These are phyloP conservation scores for Leccinum glutinopallens DNA, from an alignment of 1,284 basidiomycete genomes.

Conservation along the genomic window DNA sequence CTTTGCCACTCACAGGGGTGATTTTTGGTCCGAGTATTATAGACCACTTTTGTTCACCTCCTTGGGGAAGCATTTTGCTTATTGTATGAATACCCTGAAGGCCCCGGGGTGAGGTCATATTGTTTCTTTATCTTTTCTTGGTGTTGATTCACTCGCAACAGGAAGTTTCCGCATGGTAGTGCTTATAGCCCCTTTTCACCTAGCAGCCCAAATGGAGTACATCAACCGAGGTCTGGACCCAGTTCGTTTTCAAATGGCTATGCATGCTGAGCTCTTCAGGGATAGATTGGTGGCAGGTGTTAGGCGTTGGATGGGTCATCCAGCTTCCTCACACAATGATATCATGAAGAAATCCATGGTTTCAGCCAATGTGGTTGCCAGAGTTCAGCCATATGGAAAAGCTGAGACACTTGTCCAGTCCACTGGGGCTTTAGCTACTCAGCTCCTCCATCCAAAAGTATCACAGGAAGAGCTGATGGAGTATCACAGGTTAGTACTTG, in stretches of 20 bases:
- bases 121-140: neutral
- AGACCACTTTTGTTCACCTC: slow-evolving; percentile 83
- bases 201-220: slow-evolving; percentile 42
- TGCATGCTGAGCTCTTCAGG: neutral
- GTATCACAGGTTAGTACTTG: slow-evolving; percentile 68
- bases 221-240: slow-evolving; percentile 31
- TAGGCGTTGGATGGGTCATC: slow-evolving; percentile 67
- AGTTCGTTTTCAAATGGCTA: neutral
- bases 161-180: slow-evolving; percentile 67
- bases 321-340: slow-evolving; percentile 38
- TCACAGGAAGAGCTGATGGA: slow-evolving; percentile 69
- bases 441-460: slow-evolving; percentile 68
- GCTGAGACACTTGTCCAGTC: slow-evolving; percentile 49
- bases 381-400: slow-evolving; percentile 21
- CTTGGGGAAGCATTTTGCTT: slow-evolving; percentile 82
- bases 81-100: slow-evolving; percentile 85
- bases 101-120: slow-evolving; percentile 63
- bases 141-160: slow-evolving; percentile 31
- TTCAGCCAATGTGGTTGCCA: slow-evolving; percentile 31
- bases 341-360: slow-evolving; percentile 37
- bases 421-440: slow-evolving; percentile 63
- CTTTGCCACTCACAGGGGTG: slow-evolving; percentile 60
- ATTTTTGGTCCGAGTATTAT: slow-evolving; percentile 93
- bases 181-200: slow-evolving; percentile 75
- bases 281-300: slow-evolving; percentile 72